phyloP scores from a whole-genome alignment of 805 yeast species.

The Metschnikowia orientalis region DNA sequence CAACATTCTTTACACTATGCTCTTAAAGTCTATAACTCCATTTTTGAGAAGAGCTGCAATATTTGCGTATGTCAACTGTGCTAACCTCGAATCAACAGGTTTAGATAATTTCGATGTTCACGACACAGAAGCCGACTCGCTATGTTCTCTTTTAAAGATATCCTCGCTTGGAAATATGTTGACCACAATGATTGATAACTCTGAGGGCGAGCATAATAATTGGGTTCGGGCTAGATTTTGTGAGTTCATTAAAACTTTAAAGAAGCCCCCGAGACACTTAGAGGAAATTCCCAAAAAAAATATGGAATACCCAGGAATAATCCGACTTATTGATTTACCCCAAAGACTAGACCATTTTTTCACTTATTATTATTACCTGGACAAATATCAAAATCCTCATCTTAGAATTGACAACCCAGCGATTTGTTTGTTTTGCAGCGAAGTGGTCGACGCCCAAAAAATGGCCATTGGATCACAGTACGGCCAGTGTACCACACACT shows the following conservation, averaged over 20 bases:
- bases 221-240: slow-evolving; percentile 26
- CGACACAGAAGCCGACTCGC: slow-evolving; percentile 48
- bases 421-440: slow-evolving; percentile 79
- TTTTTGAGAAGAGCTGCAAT: slow-evolving; percentile 62
- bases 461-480: slow-evolving; percentile 46
- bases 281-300: slow-evolving; percentile 17
- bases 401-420: slow-evolving; percentile 64
- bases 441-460: slow-evolving; percentile 62
- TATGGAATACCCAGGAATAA: slow-evolving; percentile 61
- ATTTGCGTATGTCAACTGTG: slow-evolving; percentile 50
- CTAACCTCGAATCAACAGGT: slow-evolving; percentile 36
- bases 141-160: slow-evolving; percentile 48
- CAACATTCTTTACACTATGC: slow-evolving; percentile 45
- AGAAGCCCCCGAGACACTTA: slow-evolving; percentile 5
- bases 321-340: slow-evolving; percentile 64
- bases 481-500: slow-evolving; percentile 83
- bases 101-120: slow-evolving; percentile 20
- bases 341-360: slow-evolving; percentile 62
- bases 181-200: slow-evolving; percentile 5
- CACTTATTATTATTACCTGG: slow-evolving; percentile 50
- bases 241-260: slow-evolving; percentile 18
- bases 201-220: slow-evolving; percentile 4
- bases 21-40: slow-evolving; percentile 55
- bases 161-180: slow-evolving; percentile 31
- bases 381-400: slow-evolving; percentile 37